Percentiles rank a stretch among this genome's conserved stretches.
Evolutionary conservation across 2,329 filamentous ascomycete species (phyloP).

Genomic region (Plenodomus lindquistii): DNA sequence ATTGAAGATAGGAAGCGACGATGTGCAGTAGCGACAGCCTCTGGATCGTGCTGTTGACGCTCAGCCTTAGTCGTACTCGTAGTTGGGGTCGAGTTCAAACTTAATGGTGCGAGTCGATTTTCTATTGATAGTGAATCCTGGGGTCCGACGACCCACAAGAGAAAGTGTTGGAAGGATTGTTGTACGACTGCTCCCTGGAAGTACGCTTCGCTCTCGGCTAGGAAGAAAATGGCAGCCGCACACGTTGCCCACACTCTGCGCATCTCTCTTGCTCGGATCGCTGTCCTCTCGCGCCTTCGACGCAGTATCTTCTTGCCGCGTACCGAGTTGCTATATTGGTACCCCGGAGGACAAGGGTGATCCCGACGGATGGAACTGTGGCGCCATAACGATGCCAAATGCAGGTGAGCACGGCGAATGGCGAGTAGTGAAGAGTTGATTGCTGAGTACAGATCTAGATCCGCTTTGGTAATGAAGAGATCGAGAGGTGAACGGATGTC

Average conservation of each 20-base stretch:
- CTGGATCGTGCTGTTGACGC: constrained; percentile 70
- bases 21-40: constrained; percentile 81
- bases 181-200: constrained; percentile 88
- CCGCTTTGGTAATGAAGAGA: constrained; percentile 77
- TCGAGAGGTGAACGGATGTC: constrained; percentile 80
- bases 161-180: constrained; percentile 79
- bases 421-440: constrained; percentile 87
- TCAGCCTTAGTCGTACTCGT: constrained; percentile 7
- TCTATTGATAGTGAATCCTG: constrained; percentile 6
- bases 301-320: constrained; percentile 64
- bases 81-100: constrained; percentile 3
- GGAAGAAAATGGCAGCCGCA: constrained; percentile 83
- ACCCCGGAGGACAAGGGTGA: constrained; percentile 71
- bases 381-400: constrained; percentile 85
- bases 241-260: constrained; percentile 88
- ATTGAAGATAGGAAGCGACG: constrained; percentile 73
- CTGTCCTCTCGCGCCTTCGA: constrained; percentile 66
- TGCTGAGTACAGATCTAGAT: constrained; percentile 78
- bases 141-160: constrained; percentile 66
- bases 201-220: constrained; percentile 85
- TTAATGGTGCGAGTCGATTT: constrained; percentile 7
- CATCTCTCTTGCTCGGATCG: constrained; percentile 67
- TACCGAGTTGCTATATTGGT: constrained; percentile 64
- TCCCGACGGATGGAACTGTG: constrained; percentile 76
- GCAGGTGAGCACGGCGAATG: constrained; percentile 82